These are phyloP conservation scores for Cruciata laevipes DNA, from an alignment of 257 asterid species.

Conservation along the genomic window DNA sequence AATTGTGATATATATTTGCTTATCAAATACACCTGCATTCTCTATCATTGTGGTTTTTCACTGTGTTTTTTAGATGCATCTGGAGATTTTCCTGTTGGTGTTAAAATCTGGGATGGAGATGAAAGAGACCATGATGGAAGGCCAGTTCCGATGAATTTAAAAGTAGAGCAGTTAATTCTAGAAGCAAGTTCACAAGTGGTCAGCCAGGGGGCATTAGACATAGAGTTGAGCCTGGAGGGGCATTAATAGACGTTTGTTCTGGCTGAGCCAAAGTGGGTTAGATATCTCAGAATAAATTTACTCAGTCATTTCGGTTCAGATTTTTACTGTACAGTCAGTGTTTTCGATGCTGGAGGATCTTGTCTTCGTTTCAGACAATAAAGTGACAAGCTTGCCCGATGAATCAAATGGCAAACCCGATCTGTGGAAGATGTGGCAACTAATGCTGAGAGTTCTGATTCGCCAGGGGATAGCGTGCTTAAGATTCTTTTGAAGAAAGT, in stretches of 20 bases:
- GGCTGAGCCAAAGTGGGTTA: conserved; percentile 86
- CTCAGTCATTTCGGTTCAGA: conserved; percentile 81
- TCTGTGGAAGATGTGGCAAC: conserved; percentile 38
- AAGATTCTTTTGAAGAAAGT: conserved; percentile 86
- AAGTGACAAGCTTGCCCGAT: conserved; percentile 27
- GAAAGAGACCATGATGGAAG: too few species aligned
- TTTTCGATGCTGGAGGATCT: conserved; percentile 93
- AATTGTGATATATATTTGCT: background rate
- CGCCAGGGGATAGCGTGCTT: conserved; percentile 97
- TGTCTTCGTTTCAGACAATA: conserved; percentile 50
- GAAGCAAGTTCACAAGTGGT: conserved; percentile 30
- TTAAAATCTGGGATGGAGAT: conserved; percentile 39
- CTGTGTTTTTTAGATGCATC: conserved; percentile 38
- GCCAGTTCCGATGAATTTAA: conserved; percentile 57
- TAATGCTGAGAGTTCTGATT: conserved; percentile 50
- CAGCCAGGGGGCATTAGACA: conserved; percentile 60
- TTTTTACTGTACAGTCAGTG: conserved; percentile 85
- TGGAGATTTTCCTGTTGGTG: conserved; percentile 37
- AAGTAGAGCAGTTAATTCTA: conserved; percentile 58
- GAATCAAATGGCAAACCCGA: conserved; percentile 32
- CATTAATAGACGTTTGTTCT: conserved; percentile 68
- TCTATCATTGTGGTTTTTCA: background rate
- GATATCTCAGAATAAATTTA: conserved; percentile 67
- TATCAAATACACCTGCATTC: background rate
- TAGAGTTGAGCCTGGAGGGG: conserved; percentile 89